Conservation (phyloP, 768 basidiomycete species). For the Nevesoporus exiguus region DNA sequence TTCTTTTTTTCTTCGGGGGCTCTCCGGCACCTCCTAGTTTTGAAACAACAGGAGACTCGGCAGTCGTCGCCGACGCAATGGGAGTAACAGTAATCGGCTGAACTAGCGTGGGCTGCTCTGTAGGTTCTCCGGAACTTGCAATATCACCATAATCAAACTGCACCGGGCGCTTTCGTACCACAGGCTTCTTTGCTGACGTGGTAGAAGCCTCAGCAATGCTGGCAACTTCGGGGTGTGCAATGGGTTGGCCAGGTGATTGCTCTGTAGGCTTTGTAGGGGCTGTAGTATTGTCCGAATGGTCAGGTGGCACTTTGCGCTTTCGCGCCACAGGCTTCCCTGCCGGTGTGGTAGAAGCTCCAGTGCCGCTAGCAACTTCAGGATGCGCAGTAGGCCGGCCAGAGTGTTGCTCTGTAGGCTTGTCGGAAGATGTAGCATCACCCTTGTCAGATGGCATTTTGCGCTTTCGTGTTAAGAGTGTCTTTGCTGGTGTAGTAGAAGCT, state of each 20-base stretch:
- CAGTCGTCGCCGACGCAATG: background rate
- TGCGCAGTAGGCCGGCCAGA: background rate
- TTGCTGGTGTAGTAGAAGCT: background rate
- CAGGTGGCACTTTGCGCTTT: conserved; percentile 26
- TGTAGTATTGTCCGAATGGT: background rate
- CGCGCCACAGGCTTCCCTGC: conserved; percentile 8
- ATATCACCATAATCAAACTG: background rate
- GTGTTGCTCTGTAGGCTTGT: background rate
- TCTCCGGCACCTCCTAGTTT: background rate
- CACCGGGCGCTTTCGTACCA: conserved; percentile 27
- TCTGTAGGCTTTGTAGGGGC: background rate
- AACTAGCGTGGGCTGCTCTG: conserved; percentile 2
- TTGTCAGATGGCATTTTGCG: conserved; percentile 9
- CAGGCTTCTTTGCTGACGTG: background rate
- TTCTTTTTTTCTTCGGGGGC: conserved; percentile 20
- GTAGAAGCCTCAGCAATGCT: background rate
- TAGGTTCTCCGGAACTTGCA: background rate
- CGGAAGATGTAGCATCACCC: background rate
- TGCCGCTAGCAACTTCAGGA: background rate
- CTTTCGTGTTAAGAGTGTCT: conserved; percentile 20
- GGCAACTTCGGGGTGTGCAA: background rate
- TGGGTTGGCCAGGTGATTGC: background rate
- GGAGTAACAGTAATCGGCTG: conserved; percentile 1
- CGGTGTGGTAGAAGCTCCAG: background rate
- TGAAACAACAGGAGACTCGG: background rate